These are phyloP conservation scores for Agaricales sp. DNA, from an alignment of 1,284 basidiomycete species.

Conservation along the genomic window DNA sequence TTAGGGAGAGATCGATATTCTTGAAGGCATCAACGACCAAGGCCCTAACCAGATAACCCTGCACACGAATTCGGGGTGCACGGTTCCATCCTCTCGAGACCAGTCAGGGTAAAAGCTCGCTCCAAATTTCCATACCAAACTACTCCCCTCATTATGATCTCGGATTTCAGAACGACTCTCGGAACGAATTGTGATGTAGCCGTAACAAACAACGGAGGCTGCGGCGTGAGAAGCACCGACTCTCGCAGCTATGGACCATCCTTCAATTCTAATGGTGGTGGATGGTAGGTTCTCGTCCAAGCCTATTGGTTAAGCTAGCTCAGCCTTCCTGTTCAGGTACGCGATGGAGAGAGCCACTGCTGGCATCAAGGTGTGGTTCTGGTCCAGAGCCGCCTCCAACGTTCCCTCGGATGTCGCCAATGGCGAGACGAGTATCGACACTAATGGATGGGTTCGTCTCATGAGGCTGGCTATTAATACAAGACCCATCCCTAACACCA, in stretches of 20 bases:
- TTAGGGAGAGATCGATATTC: slow-evolving; percentile 52
- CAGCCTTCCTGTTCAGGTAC: neutral
- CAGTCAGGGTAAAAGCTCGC: neutral
- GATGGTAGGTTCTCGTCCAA: neutral
- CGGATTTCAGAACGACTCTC: slow-evolving; percentile 20
- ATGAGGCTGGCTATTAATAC: neutral
- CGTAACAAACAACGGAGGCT: neutral
- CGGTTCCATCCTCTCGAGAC: slow-evolving; percentile 31
- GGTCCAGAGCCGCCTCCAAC: slow-evolving; percentile 29
- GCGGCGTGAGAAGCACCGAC: slow-evolving; percentile 37
- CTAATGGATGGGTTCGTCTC: slow-evolving; percentile 33
- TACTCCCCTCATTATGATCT: neutral
- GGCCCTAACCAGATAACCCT: slow-evolving; percentile 48
- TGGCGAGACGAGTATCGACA: slow-evolving; percentile 30
- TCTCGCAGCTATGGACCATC: slow-evolving; percentile 43
- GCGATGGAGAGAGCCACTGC: neutral
- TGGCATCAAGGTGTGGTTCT: slow-evolving; percentile 38
- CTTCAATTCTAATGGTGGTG: slow-evolving; percentile 36
- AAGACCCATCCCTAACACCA: neutral
- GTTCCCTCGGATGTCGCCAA: slow-evolving; percentile 35
- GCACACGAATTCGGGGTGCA: slow-evolving; percentile 51
- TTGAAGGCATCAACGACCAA: slow-evolving; percentile 58
- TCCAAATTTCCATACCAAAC: neutral
- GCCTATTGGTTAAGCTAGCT: neutral
- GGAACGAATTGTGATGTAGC: slow-evolving; percentile 39